Conservation (phyloP, 2,329 filamentous ascomycete species). For the Tolypocladium guangdongense region DNA sequence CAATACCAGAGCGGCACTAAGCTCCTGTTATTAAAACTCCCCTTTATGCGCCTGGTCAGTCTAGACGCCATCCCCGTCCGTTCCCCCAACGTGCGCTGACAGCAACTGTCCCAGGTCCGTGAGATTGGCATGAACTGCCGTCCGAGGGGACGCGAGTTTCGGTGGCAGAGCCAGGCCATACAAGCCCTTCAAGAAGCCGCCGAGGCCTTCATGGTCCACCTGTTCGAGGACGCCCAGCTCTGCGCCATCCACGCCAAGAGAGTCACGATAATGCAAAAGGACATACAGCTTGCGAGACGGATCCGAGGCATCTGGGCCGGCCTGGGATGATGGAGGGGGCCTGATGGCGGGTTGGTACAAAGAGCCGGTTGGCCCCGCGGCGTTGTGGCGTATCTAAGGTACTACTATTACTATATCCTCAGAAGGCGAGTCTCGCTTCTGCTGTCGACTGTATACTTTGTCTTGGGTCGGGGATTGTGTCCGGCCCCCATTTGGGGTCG, state of each 20-base stretch:
- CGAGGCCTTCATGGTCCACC: conserved; percentile 90
- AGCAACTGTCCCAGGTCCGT: conserved; percentile 26
- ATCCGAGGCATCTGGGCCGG: conserved; percentile 73
- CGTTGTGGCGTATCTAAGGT: neutral
- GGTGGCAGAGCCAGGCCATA: conserved; percentile 95
- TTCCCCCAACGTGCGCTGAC: conserved; percentile 5
- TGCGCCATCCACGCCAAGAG: conserved; percentile 95
- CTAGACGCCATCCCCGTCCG: neutral
- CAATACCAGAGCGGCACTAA: conserved; percentile 85
- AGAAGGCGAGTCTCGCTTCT: neutral
- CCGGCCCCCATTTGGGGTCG: neutral
- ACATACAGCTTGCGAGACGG: conserved; percentile 81
- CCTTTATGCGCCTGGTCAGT: conserved; percentile 64
- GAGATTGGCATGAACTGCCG: conserved; percentile 61
- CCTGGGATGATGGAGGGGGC: conserved; percentile 26
- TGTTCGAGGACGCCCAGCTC: conserved; percentile 78
- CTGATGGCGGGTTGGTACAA: neutral
- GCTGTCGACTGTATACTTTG: neutral
- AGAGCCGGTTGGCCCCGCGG: neutral
- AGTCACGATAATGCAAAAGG: conserved; percentile 96
- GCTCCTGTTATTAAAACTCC: conserved; percentile 69
- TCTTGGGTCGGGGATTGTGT: neutral
- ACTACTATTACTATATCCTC: neutral
- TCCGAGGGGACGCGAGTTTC: conserved; percentile 56
- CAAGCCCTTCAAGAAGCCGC: conserved; percentile 87